Conservation (phyloP, 805 yeast genomes). For the Wickerhamiella vanderwaltii region DNA sequence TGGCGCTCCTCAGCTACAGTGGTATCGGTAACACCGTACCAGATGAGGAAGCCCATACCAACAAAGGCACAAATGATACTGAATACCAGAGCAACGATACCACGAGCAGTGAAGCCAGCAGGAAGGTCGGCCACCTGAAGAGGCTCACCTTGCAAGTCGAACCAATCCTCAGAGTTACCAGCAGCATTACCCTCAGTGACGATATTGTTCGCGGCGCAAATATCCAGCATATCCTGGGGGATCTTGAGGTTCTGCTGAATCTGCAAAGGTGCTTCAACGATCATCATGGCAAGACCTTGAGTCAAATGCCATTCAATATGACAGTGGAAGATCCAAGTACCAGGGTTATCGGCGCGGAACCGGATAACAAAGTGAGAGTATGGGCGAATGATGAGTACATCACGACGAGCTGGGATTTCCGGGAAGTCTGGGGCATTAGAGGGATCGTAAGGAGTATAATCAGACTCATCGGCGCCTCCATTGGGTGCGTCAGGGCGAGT, state of each 20-base stretch:
- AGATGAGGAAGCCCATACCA: constrained; percentile 63
- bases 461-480: constrained; percentile 39
- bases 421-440: constrained; percentile 44
- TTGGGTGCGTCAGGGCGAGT: constrained; percentile 47
- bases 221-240: constrained; percentile 45
- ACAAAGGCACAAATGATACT: constrained; percentile 74
- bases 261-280: constrained; percentile 73
- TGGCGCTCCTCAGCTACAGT: constrained; percentile 9
- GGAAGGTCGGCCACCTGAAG: constrained; percentile 60
- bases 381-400: constrained; percentile 64
- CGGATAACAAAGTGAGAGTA: constrained; percentile 78
- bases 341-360: constrained; percentile 89
- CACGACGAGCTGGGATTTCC: constrained; percentile 72
- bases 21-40: constrained; percentile 74
- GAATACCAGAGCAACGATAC: constrained; percentile 88
- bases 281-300: constrained; percentile 76
- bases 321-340: constrained; percentile 98
- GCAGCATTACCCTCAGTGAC: constrained; percentile 76
- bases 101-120: constrained; percentile 84
- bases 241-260: constrained; percentile 45
- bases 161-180: constrained; percentile 48
- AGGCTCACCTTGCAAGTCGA: constrained; percentile 65
- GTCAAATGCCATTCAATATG: constrained; percentile 97
- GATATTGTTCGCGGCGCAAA: constrained; percentile 49
- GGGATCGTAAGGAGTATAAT: constrained; percentile 43